phyloP scores from a whole-genome alignment of 176 grass and related monocot genomes.

The Aechmea fasciata region DNA sequence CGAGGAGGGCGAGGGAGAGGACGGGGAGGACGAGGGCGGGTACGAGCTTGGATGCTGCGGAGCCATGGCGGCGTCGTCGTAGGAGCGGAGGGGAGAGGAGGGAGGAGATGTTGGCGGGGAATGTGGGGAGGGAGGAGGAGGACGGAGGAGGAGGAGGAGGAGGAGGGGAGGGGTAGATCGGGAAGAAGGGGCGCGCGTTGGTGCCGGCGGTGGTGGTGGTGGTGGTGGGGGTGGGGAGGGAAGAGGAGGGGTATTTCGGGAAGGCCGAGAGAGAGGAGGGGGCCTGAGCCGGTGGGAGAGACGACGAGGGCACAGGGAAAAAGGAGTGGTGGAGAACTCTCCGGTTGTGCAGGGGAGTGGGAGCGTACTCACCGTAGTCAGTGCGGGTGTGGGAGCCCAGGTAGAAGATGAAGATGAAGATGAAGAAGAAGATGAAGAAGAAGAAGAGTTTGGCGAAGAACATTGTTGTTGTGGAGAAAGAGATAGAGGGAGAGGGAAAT shows the following conservation, averaged over 20 bases:
- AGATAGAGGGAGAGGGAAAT: no score
- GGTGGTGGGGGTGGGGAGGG: constrained; percentile 16
- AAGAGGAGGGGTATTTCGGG: constrained; percentile 30
- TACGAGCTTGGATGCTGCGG: no score
- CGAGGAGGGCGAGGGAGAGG: constrained; percentile 13
- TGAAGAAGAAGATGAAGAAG: background rate
- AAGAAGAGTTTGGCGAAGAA: constrained; percentile 1
- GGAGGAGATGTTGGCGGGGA: constrained; percentile 27
- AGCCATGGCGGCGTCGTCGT: no score
- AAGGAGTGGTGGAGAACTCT: constrained; percentile 30
- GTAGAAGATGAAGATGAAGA: background rate
- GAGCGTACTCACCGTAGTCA: no score
- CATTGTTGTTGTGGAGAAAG: background rate
- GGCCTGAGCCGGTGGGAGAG: constrained; percentile 4
- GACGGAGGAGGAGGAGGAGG: constrained; percentile 9
- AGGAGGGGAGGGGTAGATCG: constrained; percentile 27
- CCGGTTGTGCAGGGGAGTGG: constrained; percentile 12
- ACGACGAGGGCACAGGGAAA: background rate
- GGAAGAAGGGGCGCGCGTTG: constrained; percentile 28
- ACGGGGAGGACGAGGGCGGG: background rate
- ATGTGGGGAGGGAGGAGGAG: constrained; percentile 16
- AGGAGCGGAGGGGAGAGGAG: constrained; percentile 21
- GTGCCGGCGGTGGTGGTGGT: background rate
- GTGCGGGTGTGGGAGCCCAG: background rate
- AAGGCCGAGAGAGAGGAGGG: constrained; percentile 22